Conservation (phyloP, 208 protist genomes). For the Acanthamoeba culbertsoni region DNA sequence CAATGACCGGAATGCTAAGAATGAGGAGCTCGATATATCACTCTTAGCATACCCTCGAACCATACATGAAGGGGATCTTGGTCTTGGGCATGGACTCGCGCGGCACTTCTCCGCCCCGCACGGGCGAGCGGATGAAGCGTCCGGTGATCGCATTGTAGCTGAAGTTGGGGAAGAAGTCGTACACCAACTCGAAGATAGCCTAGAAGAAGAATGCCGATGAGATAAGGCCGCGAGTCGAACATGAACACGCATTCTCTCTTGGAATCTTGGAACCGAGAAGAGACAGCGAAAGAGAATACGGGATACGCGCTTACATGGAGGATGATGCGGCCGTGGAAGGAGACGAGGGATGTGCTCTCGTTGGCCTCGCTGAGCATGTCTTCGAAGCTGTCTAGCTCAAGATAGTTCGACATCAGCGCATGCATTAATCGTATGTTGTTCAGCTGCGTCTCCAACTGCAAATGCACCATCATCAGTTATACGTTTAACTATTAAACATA, state of each 20-base stretch:
- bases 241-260: too few species aligned
- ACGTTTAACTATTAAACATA: too few species aligned
- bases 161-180: constrained; percentile 81
- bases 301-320: constrained; percentile 62
- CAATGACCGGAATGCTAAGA: not conserved
- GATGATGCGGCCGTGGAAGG: constrained; percentile 79
- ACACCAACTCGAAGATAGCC: constrained; percentile 76
- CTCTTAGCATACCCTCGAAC: constrained; percentile 57
- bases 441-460: constrained; percentile 77
- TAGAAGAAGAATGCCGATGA: constrained; percentile 2
- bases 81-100: constrained; percentile 64
- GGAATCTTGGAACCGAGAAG: too few species aligned
- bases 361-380: constrained; percentile 76
- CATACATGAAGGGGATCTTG: constrained; percentile 73
- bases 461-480: too few species aligned
- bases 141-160: constrained; percentile 76
- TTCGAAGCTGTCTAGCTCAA: constrained; percentile 82
- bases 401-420: constrained; percentile 67
- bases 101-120: constrained; percentile 49
- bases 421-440: constrained; percentile 73
- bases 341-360: constrained; percentile 76
- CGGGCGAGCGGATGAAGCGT: constrained; percentile 71
- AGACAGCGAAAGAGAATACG: too few species aligned
- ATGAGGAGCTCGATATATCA: not conserved
- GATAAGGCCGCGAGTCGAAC: not conserved